Conservation (phyloP, 2,329 filamentous ascomycete species). For the Capronia coronata region DNA sequence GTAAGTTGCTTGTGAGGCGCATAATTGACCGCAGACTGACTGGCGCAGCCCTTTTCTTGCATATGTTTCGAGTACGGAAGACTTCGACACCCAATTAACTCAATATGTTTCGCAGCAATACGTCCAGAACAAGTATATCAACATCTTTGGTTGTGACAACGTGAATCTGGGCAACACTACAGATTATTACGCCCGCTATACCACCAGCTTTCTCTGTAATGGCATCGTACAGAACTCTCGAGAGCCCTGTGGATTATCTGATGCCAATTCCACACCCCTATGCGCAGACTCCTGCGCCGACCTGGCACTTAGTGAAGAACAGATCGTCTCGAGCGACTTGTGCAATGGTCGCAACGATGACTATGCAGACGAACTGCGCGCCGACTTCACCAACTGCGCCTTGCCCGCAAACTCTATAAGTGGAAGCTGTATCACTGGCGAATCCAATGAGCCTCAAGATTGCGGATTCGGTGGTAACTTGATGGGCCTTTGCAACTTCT, state of each 20-base stretch:
- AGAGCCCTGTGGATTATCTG: conserved; percentile 58
- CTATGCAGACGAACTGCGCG: conserved; percentile 70
- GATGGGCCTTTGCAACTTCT: conserved; percentile 78
- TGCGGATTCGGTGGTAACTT: conserved; percentile 74
- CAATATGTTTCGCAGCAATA: conserved; percentile 70
- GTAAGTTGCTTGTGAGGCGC: conserved; percentile 45
- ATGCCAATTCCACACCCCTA: conserved; percentile 62
- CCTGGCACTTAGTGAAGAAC: conserved; percentile 81
- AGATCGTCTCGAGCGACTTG: conserved; percentile 68
- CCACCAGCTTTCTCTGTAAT: conserved; percentile 87
- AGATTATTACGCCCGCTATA: conserved; percentile 85
- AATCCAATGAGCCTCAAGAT: conserved; percentile 73
- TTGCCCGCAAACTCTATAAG: conserved; percentile 74
- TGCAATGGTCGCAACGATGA: conserved; percentile 62
- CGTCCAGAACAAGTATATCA: conserved; percentile 71
- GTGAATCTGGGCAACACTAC: conserved; percentile 72
- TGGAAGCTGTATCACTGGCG: conserved; percentile 65
- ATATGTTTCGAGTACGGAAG: conserved; percentile 65
- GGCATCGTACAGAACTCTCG: conserved; percentile 86
- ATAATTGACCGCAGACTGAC: conserved; percentile 27
- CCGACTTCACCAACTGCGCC: conserved; percentile 87
- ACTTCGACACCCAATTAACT: conserved; percentile 70
- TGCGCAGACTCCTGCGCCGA: conserved; percentile 87
- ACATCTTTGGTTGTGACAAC: conserved; percentile 69
- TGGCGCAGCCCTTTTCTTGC: conserved; percentile 69